phyloP scores from a whole-genome alignment of 2,329 filamentous ascomycete species.

The Diaporthe citri region DNA sequence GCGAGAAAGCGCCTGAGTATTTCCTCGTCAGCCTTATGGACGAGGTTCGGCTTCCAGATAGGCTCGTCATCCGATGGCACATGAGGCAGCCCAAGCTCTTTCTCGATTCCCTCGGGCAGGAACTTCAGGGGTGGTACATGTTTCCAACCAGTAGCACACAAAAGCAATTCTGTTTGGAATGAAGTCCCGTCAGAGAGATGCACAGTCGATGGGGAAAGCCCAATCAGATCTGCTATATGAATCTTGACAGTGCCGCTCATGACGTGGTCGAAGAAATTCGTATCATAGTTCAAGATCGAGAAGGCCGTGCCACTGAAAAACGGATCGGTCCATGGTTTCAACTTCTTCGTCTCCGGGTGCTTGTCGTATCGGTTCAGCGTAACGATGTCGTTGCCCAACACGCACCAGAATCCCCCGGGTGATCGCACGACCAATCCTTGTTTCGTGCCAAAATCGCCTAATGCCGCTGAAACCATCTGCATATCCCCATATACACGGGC shows the following conservation, averaged over 20 bases:
- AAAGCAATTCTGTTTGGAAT: slow-evolving; percentile 63
- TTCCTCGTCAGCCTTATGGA: slow-evolving; percentile 62
- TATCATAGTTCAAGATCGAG: slow-evolving; percentile 72
- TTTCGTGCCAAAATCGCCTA: slow-evolving; percentile 69
- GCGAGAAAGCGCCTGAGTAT: slow-evolving; percentile 65
- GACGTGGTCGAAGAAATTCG: slow-evolving; percentile 69
- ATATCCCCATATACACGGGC: slow-evolving; percentile 79
- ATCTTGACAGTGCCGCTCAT: slow-evolving; percentile 64
- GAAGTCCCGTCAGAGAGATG: slow-evolving; percentile 63
- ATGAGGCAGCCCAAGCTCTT: slow-evolving; percentile 30
- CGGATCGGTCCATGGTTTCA: slow-evolving; percentile 64
- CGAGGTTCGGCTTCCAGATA: slow-evolving; percentile 52
- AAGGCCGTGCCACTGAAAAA: slow-evolving; percentile 68
- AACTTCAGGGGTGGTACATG: slow-evolving; percentile 54
- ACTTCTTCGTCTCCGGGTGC: slow-evolving; percentile 64
- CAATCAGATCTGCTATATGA: slow-evolving; percentile 64
- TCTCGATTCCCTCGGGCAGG: slow-evolving; percentile 30
- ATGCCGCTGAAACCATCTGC: slow-evolving; percentile 70
- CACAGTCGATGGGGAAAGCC: slow-evolving; percentile 59
- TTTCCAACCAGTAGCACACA: slow-evolving; percentile 72
- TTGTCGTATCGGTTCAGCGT: slow-evolving; percentile 64
- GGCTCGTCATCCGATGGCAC: slow-evolving; percentile 41
- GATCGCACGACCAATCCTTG: slow-evolving; percentile 66
- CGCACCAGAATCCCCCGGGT: slow-evolving; percentile 69
- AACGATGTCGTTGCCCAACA: slow-evolving; percentile 68